Percentiles rank a stretch among this genome's conserved stretches.
These are phyloP conservation scores for Globisporangium splendens DNA, from an alignment of 352 stramenopile species.

Conservation along the genomic window DNA sequence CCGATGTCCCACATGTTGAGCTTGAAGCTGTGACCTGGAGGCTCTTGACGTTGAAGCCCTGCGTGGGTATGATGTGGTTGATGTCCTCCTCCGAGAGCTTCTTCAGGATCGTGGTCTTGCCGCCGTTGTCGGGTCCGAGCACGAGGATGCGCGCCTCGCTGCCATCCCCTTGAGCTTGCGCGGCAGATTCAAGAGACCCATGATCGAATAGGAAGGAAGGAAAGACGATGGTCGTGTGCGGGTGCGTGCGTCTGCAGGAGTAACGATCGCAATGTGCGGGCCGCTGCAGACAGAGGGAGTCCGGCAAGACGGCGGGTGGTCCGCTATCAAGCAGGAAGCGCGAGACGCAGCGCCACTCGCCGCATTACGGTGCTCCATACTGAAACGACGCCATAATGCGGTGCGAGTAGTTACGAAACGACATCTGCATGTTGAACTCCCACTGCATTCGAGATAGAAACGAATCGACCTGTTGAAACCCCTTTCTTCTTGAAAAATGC, in stretches of 20 bases:
- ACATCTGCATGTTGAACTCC: constrained; percentile 9
- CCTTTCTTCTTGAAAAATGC: neutral
- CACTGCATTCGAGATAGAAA: constrained; percentile 7
- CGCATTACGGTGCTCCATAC: neutral
- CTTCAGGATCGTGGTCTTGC: constrained; percentile 97
- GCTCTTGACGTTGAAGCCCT: constrained; percentile 97
- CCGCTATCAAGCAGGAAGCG: constrained; percentile 43
- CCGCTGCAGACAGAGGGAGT: too few relatives aligned
- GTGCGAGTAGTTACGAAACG: constrained; percentile 27
- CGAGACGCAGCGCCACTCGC: neutral
- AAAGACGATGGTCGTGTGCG: neutral
- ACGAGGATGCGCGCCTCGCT: constrained; percentile 94
- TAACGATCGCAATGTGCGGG: too few relatives aligned
- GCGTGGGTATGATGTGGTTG: constrained; percentile 91
- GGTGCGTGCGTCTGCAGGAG: too few relatives aligned
- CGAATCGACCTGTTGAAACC: neutral
- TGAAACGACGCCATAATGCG: neutral
- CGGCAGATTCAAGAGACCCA: constrained; percentile 92
- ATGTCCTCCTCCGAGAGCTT: constrained; percentile 95
- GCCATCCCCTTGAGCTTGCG: constrained; percentile 95
- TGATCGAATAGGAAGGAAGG: constrained; percentile 22
- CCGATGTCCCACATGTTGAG: constrained; percentile 99
- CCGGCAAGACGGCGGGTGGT: constrained; percentile 7
- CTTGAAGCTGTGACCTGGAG: constrained; percentile 95
- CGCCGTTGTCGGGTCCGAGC: constrained; percentile 94